Evolutionary conservation across 2,329 filamentous ascomycete species (phyloP), one percentile per base, ranked within the genome.

Genomic region (Fusarium pininemorale): DNA sequence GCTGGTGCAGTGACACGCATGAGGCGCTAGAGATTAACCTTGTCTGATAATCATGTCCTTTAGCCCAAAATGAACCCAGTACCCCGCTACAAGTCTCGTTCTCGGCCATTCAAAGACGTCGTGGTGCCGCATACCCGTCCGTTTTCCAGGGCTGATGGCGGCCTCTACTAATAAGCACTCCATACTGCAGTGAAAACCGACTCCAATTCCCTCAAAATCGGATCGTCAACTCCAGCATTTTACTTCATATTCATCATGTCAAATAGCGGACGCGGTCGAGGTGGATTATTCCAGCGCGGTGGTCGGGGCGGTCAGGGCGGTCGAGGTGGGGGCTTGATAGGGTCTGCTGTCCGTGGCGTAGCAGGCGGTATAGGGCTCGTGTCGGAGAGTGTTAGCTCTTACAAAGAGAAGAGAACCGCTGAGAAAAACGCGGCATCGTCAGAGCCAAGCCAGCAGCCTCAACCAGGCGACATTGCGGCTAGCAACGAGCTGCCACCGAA

Each of bases 341-440:
- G 65, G 12, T 68, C 65, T 7, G 63, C 65, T 4, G 63, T 68
- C 12, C 65, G 65, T 10, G 55, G 65, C 16, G 65, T 68, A 15
- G 65, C 65, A 54, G 63, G 65, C 5, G 63, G 65, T 6, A 68
- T 68, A 20, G 63, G 65, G 7, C 65, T 68, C 7, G 47, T 68
- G 11, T 68, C 63, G 16, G 63, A 68, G 39, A 67, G 64, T 16
- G 44, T 67, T 11, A 67, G 62, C 32, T 45, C 65, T 22, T 68
- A 68, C 26, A 68, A 68, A 15, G 63, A 68, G 14, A 68, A 68
- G 28, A 68, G 26, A 53, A 30, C 14, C 15, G 54, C 28, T 6
- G 63, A 62, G 41, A 68, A 68, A 35, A 37, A 26, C 11, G n/a
- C 54, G 12, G 12, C 28, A 20, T 22, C 63, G 4, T 50, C 39